phyloP scores from a whole-genome alignment of 2,329 filamentous ascomycete species.

The Cercospora brassicicola region DNA sequence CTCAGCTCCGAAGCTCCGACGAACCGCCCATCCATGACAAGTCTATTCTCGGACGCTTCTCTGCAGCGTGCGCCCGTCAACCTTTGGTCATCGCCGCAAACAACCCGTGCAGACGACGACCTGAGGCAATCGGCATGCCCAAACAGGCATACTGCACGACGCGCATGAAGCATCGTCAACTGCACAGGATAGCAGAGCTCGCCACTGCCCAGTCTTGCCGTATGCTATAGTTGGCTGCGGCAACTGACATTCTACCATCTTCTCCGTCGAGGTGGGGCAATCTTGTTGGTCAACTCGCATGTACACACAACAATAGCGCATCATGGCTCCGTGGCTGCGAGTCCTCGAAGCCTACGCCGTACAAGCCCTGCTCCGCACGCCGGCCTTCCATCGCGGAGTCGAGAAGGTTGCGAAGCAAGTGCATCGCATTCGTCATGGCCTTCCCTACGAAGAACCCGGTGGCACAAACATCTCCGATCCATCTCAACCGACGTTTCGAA shows the following conservation, averaged over 20 bases:
- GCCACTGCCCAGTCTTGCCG: neutral
- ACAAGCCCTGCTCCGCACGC: slow-evolving; percentile 54
- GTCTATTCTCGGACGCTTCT: slow-evolving; percentile 5
- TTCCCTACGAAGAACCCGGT: slow-evolving; percentile 52
- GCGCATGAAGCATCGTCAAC: neutral
- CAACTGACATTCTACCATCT: neutral
- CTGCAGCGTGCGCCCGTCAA: neutral
- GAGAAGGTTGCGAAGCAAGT: slow-evolving; percentile 52
- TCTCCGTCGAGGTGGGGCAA: neutral
- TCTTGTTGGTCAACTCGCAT: neutral
- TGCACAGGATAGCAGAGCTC: neutral
- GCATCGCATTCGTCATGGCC: slow-evolving; percentile 48
- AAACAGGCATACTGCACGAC: neutral
- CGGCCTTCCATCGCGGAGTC: slow-evolving; percentile 56
- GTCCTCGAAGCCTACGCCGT: slow-evolving; percentile 43
- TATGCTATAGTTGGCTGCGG: neutral
- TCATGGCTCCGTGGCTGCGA: slow-evolving; percentile 41
- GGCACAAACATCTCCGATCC: slow-evolving; percentile 48
- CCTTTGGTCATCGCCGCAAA: neutral
- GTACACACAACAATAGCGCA: neutral
- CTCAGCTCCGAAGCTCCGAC: neutral
- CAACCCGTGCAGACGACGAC: neutral
- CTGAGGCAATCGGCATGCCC: neutral
- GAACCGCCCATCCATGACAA: neutral
- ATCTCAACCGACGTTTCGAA: slow-evolving; percentile 44